Evolutionary conservation across 768 basidiomycete genomes (phyloP), one percentile per base, ranked within the genome.

Genomic region (Mycena amicta): DNA sequence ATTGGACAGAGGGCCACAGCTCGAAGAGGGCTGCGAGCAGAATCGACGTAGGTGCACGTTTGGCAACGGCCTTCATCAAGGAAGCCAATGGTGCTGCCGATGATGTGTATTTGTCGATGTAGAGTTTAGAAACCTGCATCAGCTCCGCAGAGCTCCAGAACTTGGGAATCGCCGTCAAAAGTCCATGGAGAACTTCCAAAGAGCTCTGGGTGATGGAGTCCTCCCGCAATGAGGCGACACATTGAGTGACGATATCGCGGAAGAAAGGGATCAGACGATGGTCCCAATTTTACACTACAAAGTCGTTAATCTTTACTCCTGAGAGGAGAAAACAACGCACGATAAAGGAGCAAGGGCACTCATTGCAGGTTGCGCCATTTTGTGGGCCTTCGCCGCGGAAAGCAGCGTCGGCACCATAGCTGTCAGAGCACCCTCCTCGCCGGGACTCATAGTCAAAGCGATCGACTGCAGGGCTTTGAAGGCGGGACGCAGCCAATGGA

Each of bases 191-290:
- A 6, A 88, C 80, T 23, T 74, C 63, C 74, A 80, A 54, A 62
- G 66, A 39, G 60, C 80, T 84, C 67, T 62, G 69, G 69, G 28
- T 28, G 12, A n/a, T n/a, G n/a, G 27, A 49, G 25, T 68, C 70
- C 40, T 81, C 77, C 20, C 75, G 79, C 46, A 87, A 73, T 27
- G 84, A 68, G 22, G 70, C 55, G 30, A 86, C 74, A 57, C 84
- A 84, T 53, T 86, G 79, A 4, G 83, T 72, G 16, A 90, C 81
- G 46, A 95, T 83, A 15, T 85, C 80, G 52, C 84, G 84, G 74
- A 97, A 88, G 72, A 85, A 81, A 4, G 96, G 93, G 50, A 99
- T 93, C 50, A 94, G 80, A 0, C 96, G 87, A 12, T n/a, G 95
- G 93, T 0, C 92, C 93, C 22, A 98, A 82, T 46, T 88, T 86